Percentiles rank a stretch among this genome's conserved stretches.
phyloP scores from a whole-genome alignment of 108 stramenopile genomes.

The Conticribra guillardii region DNA sequence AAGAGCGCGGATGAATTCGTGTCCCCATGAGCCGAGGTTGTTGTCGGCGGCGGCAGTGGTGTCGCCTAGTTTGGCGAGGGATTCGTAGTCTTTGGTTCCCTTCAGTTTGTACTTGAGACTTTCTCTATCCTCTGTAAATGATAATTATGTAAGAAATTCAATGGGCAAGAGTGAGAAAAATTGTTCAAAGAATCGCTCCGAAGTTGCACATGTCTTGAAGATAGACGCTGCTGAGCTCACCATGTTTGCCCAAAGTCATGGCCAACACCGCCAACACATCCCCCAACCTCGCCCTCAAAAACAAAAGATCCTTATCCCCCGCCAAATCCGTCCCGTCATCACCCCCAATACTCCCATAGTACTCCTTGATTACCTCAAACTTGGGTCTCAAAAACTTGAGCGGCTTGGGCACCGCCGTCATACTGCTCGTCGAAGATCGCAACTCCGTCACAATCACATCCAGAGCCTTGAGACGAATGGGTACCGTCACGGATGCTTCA shows the following conservation, averaged over 20 bases:
- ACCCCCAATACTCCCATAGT: slow-evolving; percentile 60
- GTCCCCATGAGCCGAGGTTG: slow-evolving; percentile 96
- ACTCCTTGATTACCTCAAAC: slow-evolving; percentile 86
- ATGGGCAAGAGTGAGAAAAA: not conserved
- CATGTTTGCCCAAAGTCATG: slow-evolving; percentile 95
- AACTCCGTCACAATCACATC: slow-evolving; percentile 92
- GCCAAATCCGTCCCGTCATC: slow-evolving; percentile 43
- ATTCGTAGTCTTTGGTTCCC: slow-evolving; percentile 82
- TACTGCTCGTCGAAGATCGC: slow-evolving; percentile 89
- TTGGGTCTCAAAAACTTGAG: slow-evolving; percentile 98
- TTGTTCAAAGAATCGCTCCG: not conserved
- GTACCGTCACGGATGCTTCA: slow-evolving; percentile 74
- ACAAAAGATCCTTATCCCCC: slow-evolving; percentile 51
- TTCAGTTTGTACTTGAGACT: slow-evolving; percentile 92
- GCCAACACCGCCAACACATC: slow-evolving; percentile 97
- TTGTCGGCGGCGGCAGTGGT: slow-evolving; percentile 64
- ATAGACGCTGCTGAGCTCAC: no score
- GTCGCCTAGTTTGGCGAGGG: slow-evolving; percentile 45
- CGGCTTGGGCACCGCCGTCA: slow-evolving; percentile 99
- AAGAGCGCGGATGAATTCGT: slow-evolving; percentile 96
- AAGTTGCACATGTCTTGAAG: no score
- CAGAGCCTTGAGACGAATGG: slow-evolving; percentile 82
- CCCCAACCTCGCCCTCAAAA: slow-evolving; percentile 80
- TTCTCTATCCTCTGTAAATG: slow-evolving; percentile 76
- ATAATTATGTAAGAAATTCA: not conserved